Base-by-base conservation (phyloP, 768 basidiomycete species). In the Agrocybe praecox region DNA sequence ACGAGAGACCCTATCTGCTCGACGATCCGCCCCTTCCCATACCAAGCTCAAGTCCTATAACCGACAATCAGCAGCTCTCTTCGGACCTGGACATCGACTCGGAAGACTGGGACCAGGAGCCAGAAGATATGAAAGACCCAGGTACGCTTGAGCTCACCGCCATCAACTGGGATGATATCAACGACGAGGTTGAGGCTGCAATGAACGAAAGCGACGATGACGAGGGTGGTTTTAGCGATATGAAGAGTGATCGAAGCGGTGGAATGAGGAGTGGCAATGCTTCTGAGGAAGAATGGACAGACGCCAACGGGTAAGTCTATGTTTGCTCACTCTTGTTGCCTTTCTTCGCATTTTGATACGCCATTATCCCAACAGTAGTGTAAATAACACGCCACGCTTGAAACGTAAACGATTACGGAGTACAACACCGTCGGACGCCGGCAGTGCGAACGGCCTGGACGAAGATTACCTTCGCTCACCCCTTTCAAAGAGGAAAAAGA, bases 121-220 rank as follows among this genome's bases (percentile, higher is more conserved):
- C 69, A 14, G 55, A 62, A 11, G 70, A 72, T 46, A 72, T 15
- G 63, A 72, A 55, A 63, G 66, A 52, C 53, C 59, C 71, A 50
- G 61, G 64, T 51, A 60, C 67, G 29, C 71, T 88, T 46, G 82
- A 82, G 67, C 75, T 87, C 55, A 79, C 73, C 56, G 84, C 84
- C 46, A 86, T 92, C 54, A 81, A 93, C 68, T 94, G 92, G 89
- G 84, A 86, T 62, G 88, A 87, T 62, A 88, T 92, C 62, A 90
- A 92, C 66, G 84, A 89, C 57, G 95, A 96, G 66, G 88, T 95
- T 33, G 92, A 94, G 59, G 93, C 88, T 43, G 88, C 90, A 36
- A 85, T 95, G 84, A 88, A 86, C 59, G 89, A 91, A 76, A 87
- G 86, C 60, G 86, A 89, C 57, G 87, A 88, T 52, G 84, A 47